These are phyloP conservation scores for Pirum gemmata DNA, from an alignment of 78 protist genomes.

Conservation along the genomic window DNA sequence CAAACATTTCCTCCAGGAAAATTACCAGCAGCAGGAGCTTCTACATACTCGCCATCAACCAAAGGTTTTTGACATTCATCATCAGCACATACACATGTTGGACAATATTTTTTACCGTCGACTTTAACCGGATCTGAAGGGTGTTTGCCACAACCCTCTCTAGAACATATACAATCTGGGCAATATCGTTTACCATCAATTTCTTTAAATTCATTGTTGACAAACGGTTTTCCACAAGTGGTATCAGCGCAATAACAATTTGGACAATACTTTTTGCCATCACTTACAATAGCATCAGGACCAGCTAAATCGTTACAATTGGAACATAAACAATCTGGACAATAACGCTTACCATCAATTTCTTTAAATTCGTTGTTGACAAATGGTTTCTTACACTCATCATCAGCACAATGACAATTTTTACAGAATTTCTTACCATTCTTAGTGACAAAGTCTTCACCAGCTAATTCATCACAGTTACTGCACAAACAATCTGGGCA, in stretches of 20 bases:
- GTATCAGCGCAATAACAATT: constrained; percentile 27
- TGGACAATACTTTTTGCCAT: constrained; percentile 25
- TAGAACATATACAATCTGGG: constrained; percentile 41
- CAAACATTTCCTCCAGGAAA: constrained; percentile 43
- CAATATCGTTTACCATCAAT: constrained; percentile 48
- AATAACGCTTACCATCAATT: constrained; percentile 41
- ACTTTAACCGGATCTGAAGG: background rate
- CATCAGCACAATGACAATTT: constrained; percentile 23
- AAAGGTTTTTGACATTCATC: constrained; percentile 32
- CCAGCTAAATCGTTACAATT: constrained; percentile 3
- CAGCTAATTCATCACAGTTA: constrained; percentile 11
- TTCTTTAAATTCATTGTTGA: constrained; percentile 40
- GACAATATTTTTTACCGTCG: constrained; percentile 33
- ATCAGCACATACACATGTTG: constrained; percentile 40
- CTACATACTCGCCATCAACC: background rate
- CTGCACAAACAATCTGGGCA: constrained; percentile 42
- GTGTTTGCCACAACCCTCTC: background rate
- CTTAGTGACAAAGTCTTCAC: background rate
- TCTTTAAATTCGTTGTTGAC: constrained; percentile 39
- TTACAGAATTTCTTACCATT: constrained; percentile 24
- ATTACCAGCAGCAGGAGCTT: background rate
- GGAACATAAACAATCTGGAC: constrained; percentile 43
- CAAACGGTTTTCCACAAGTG: constrained; percentile 24
- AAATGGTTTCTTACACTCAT: constrained; percentile 26
- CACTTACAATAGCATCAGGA: background rate